Conservation (phyloP, 345 rosid species). For the Gossypium sturtianum region DNA sequence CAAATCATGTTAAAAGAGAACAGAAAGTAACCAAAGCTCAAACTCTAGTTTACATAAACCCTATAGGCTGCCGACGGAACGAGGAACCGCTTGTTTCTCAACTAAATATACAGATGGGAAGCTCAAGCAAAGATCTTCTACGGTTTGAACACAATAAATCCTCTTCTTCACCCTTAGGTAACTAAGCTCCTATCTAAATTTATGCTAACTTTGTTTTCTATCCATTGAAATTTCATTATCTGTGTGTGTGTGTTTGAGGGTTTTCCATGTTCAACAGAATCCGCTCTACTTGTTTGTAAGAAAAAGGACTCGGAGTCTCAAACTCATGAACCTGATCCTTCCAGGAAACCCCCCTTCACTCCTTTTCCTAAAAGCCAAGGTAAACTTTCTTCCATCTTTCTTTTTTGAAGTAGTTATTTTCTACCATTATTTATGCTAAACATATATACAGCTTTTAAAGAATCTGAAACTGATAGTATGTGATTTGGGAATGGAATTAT, state of each 20-base stretch:
- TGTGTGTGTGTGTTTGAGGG: neutral
- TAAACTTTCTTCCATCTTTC: neutral
- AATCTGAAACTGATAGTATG: neutral
- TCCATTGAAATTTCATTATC: neutral
- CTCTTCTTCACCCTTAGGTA: conserved; percentile 30
- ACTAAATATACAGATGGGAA: conserved; percentile 21
- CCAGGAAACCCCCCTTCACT: conserved; percentile 32
- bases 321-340: conserved; percentile 14
- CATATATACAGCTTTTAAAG: neutral
- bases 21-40: too few relatives aligned
- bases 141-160: conserved; percentile 32
- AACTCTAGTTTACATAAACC: too few relatives aligned
- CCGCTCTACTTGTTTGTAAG: conserved; percentile 33
- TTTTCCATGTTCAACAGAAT: conserved; percentile 31
- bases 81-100: neutral
- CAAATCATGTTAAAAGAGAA: too few relatives aligned
- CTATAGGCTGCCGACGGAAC: too few relatives aligned
- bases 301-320: conserved; percentile 18
- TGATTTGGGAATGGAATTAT: neutral
- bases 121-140: conserved; percentile 39
- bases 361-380: conserved; percentile 58
- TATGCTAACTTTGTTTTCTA: neutral
- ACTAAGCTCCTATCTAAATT: neutral
- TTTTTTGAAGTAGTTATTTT: neutral
- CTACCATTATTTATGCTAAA: neutral